These are phyloP conservation scores for Chiua sp. DNA, from an alignment of 1,284 basidiomycete genomes.

Conservation along the genomic window DNA sequence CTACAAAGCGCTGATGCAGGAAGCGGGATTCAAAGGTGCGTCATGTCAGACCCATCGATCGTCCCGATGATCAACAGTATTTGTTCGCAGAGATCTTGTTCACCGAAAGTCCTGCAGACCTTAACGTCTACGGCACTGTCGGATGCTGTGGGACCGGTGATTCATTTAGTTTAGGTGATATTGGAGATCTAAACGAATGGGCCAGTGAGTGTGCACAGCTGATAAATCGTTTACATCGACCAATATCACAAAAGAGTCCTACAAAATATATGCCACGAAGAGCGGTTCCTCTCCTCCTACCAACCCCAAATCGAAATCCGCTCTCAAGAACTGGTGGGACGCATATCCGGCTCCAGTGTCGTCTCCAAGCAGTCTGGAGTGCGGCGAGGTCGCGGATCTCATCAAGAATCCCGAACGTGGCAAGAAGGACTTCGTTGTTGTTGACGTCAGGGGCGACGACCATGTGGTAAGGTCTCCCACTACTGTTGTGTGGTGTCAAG, in stretches of 20 bases:
- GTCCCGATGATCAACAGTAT: background rate
- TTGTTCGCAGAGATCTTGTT: constrained; percentile 45
- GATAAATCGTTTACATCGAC: background rate
- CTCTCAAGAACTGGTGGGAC: constrained; percentile 36
- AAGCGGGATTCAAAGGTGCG: constrained; percentile 49
- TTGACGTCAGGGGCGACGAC: constrained; percentile 36
- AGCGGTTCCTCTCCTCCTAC: constrained; percentile 4
- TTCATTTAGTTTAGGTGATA: background rate
- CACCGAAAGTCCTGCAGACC: constrained; percentile 45
- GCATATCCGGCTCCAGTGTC: constrained; percentile 45
- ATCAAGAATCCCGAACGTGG: constrained; percentile 17
- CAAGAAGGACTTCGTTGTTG: constrained; percentile 24
- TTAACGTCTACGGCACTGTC: constrained; percentile 39
- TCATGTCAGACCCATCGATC: background rate
- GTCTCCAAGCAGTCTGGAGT: constrained; percentile 12
- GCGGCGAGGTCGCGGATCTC: constrained; percentile 29
- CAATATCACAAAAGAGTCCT: constrained; percentile 38
- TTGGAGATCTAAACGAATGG: constrained; percentile 45
- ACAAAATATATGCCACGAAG: constrained; percentile 52
- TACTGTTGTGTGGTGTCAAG: background rate
- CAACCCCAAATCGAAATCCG: constrained; percentile 9
- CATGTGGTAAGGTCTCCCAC: constrained; percentile 22
- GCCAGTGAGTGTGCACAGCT: constrained; percentile 38
- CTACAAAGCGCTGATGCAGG: constrained; percentile 42
- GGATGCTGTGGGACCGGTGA: constrained; percentile 16